phyloP scores from a whole-genome alignment of 2,329 filamentous ascomycete genomes.

The Pseudocercospora fijiensis region DNA sequence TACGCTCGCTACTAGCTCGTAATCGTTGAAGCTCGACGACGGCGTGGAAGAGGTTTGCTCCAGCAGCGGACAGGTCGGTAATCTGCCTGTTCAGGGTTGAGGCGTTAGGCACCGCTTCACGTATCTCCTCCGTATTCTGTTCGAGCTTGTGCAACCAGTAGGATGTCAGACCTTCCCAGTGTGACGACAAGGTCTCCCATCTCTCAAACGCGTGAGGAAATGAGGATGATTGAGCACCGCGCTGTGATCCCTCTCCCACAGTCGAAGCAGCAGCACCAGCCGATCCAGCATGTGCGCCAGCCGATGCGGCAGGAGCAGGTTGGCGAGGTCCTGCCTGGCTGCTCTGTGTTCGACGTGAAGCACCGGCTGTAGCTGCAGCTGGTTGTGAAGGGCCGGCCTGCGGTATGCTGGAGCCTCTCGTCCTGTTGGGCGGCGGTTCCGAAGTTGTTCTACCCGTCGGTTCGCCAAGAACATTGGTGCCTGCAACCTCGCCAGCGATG shows the following conservation, averaged over 20 bases:
- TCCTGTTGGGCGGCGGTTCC: conserved; percentile 23
- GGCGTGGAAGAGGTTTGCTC: conserved; percentile 94
- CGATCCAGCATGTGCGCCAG: conserved; percentile 19
- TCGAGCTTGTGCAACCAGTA: conserved; percentile 96
- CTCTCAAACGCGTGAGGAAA: conserved; percentile 97
- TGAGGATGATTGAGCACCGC: conserved; percentile 59
- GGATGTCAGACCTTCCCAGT: conserved; percentile 95
- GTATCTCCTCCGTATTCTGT: conserved; percentile 82
- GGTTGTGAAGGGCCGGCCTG: conserved; percentile 27
- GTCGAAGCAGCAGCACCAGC: conserved; percentile 19
- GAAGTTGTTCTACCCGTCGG: conserved; percentile 34
- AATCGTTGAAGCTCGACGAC: conserved; percentile 94
- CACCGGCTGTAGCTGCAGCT: conserved; percentile 23
- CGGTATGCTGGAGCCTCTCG: conserved; percentile 26
- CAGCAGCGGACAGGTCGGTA: conserved; percentile 93
- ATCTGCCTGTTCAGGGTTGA: conserved; percentile 91
- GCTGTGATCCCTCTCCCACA: conserved; percentile 24
- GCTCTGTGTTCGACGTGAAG: conserved; percentile 27
- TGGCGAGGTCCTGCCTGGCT: conserved; percentile 30
- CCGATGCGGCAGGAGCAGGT: conserved; percentile 24
- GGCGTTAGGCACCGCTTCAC: conserved; percentile 71
- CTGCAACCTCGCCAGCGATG: conserved; percentile 33
- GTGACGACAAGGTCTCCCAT: conserved; percentile 94
- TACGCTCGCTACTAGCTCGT: conserved; percentile 90
- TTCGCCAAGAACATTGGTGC: conserved; percentile 35